A percentile compares a stretch with the other conserved stretches of the same genome.
These are phyloP conservation scores for Nannizziopsis barbatae DNA, from an alignment of 2,329 filamentous ascomycete species.

Conservation along the genomic window DNA sequence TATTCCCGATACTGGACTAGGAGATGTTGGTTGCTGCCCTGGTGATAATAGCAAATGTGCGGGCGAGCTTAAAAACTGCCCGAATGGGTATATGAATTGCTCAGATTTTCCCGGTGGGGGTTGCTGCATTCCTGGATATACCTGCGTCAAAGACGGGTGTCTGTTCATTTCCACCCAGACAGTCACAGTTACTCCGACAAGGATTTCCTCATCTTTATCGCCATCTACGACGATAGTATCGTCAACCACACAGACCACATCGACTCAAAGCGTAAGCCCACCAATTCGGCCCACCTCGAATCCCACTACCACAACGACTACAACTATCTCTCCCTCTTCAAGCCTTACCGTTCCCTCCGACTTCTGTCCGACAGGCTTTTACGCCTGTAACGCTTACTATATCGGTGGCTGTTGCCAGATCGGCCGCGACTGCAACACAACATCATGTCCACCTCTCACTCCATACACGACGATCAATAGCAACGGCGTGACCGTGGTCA, in stretches of 20 bases:
- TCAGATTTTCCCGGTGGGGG: constrained; percentile 41
- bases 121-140: constrained; percentile 3
- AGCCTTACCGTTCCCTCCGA: constrained; percentile 25
- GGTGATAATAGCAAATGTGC: constrained; percentile 40
- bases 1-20: constrained; percentile 42
- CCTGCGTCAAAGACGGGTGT: constrained; percentile 18
- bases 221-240: constrained; percentile 28
- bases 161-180: constrained; percentile 28
- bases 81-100: constrained; percentile 48
- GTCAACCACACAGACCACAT: constrained; percentile 25
- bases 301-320: constrained; percentile 27
- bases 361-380: constrained; percentile 78
- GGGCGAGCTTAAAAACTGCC: constrained; percentile 52
- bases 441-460: constrained; percentile 55
- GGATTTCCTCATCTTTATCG: constrained; percentile 25
- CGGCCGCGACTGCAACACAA: constrained; percentile 70
- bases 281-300: constrained; percentile 21
- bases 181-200: constrained; percentile 22
- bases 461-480: constrained; percentile 54
- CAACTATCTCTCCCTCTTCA: constrained; percentile 25
- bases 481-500: constrained; percentile 59
- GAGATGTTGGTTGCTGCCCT: constrained; percentile 52
- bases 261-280: constrained; percentile 23
- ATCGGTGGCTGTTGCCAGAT: constrained; percentile 85
- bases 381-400: constrained; percentile 71